Evolutionary conservation across 345 rosid genomes (phyloP).

Genomic region (Raphanus raphanistrum): DNA sequence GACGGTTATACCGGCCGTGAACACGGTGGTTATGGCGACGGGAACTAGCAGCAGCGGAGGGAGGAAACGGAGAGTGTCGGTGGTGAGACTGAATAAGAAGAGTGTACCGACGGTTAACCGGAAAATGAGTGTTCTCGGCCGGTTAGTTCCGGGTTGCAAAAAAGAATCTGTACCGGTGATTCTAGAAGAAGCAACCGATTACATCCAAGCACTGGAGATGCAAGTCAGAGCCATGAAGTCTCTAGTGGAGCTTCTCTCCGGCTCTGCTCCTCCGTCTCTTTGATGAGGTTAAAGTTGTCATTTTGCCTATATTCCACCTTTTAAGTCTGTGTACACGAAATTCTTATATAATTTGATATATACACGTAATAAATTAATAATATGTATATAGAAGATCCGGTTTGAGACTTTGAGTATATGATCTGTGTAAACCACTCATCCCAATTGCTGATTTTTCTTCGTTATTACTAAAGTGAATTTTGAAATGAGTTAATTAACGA

Average conservation of each 20-base stretch:
- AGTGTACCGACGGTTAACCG: slow-evolving; percentile 65
- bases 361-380: neutral
- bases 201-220: slow-evolving; percentile 95
- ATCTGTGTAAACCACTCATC: neutral
- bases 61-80: slow-evolving; percentile 68
- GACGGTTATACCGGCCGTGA: slow-evolving; percentile 1
- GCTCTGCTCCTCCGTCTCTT: slow-evolving; percentile 36
- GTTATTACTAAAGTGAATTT: neutral
- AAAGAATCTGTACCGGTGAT: slow-evolving; percentile 82
- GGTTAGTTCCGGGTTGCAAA: slow-evolving; percentile 94
- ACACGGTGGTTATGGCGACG: slow-evolving; percentile 12
- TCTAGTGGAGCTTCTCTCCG: slow-evolving; percentile 48
- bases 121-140: slow-evolving; percentile 79
- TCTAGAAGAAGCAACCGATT: slow-evolving; percentile 93
- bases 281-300: slow-evolving; percentile 33
- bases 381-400: slow-evolving; percentile 14
- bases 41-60: slow-evolving; percentile 27
- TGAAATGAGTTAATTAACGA: neutral
- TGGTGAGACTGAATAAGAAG: slow-evolving; percentile 62
- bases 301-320: neutral
- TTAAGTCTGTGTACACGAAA: slow-evolving; percentile 10
- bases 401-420: slow-evolving; percentile 7
- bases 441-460: slow-evolving; percentile 5
- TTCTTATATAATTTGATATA: neutral
- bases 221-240: slow-evolving; percentile 84